A percentile compares a stretch with the other conserved stretches of the same genome.
Conservation (phyloP, 805 yeast genomes). For the Maudiozyma saulgeensis region DNA sequence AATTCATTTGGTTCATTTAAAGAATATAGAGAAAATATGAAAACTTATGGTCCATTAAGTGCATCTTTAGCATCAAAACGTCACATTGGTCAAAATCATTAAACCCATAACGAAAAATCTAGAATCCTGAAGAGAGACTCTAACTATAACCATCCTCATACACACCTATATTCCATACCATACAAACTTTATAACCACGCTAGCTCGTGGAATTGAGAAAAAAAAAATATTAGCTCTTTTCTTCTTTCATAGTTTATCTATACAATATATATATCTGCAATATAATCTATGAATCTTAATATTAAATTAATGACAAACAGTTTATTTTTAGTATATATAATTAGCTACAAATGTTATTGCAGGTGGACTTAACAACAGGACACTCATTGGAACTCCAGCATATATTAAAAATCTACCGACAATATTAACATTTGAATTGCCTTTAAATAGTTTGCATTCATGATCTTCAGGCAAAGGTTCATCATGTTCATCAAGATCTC, state of each 20-base stretch:
- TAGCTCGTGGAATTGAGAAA: too few relatives aligned
- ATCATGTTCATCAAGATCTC: constrained; percentile 13
- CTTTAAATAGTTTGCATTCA: constrained; percentile 40
- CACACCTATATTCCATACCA: too few relatives aligned
- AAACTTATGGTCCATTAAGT: constrained; percentile 32
- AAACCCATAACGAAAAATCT: too few relatives aligned
- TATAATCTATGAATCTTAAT: neutral
- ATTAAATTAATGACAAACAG: too few relatives aligned
- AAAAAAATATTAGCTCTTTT: too few relatives aligned
- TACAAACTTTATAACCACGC: too few relatives aligned
- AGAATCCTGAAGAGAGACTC: too few relatives aligned
- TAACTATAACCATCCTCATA: too few relatives aligned
- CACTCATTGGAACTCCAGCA: constrained; percentile 63
- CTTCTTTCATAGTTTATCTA: too few relatives aligned
- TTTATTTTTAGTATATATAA: neutral
- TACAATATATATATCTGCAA: too few relatives aligned
- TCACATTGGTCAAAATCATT: constrained; percentile 3
- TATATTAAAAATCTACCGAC: constrained; percentile 70
- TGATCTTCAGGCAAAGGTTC: constrained; percentile 15
- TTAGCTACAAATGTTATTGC: neutral
- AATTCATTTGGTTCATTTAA: constrained; percentile 30
- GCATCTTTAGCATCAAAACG: constrained; percentile 18
- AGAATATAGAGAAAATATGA: constrained; percentile 32
- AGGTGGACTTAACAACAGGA: constrained; percentile 25
- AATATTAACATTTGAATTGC: constrained; percentile 66